phyloP scores from a whole-genome alignment of 495 filamentous ascomycete genomes.

The Penicillium desertorum region DNA sequence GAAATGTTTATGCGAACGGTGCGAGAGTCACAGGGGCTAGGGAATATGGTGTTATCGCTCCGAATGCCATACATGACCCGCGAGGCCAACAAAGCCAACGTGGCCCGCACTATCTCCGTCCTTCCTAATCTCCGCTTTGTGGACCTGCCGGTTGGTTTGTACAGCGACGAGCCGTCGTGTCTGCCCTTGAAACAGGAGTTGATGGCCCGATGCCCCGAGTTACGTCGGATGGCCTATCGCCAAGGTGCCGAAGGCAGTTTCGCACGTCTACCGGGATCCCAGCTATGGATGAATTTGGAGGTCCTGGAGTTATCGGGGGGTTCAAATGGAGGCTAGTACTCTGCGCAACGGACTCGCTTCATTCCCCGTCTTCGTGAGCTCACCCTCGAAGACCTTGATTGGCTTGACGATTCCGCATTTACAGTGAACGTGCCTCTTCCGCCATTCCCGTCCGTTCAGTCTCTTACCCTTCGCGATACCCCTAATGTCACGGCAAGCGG shows the following conservation, averaged over 20 bases:
- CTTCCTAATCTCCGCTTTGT: constrained; percentile 85
- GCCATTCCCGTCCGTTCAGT: constrained; percentile 67
- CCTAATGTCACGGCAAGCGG: constrained; percentile 70
- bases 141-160: constrained; percentile 81
- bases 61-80: constrained; percentile 97
- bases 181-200: constrained; percentile 76
- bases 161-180: constrained; percentile 72
- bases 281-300: constrained; percentile 76
- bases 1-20: constrained; percentile 77
- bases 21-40: constrained; percentile 68
- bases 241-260: constrained; percentile 77
- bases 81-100: constrained; percentile 77
- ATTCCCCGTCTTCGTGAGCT: constrained; percentile 67
- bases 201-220: constrained; percentile 74
- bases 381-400: constrained; percentile 63
- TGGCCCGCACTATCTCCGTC: constrained; percentile 82
- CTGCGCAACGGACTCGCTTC: constrained; percentile 68
- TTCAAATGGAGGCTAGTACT: constrained; percentile 70
- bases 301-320: constrained; percentile 68
- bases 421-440: constrained; percentile 56
- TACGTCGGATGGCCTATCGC: constrained; percentile 85
- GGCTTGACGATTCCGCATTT: constrained; percentile 76
- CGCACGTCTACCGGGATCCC: constrained; percentile 60
- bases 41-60: constrained; percentile 66
- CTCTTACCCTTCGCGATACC: constrained; percentile 64